These are phyloP conservation scores for Chloranthus sessilifolius DNA, from an alignment of 164 flowering plant species.

Conservation along the genomic window DNA sequence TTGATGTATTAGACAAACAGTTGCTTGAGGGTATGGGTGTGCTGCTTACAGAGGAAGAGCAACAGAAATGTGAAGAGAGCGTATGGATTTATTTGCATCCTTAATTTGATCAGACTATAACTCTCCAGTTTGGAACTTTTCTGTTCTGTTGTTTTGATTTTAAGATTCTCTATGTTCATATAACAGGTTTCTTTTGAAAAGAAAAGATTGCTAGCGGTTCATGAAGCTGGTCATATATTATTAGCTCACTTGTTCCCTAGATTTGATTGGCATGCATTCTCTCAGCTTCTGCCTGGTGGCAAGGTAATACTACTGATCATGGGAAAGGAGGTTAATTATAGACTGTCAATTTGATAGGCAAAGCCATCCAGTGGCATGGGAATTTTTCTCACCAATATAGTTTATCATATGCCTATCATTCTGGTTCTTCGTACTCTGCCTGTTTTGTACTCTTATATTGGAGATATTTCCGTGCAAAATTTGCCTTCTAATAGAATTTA, in stretches of 20 bases:
- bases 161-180: conserved; percentile 6
- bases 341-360: neutral
- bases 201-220: conserved; percentile 84
- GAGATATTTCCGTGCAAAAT: neutral
- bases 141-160: neutral
- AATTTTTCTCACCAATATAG: too few relatives aligned
- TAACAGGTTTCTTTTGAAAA: conserved; percentile 78
- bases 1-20: conserved; percentile 94
- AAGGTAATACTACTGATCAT: conserved; percentile 44
- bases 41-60: conserved; percentile 97
- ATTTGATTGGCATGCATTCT: conserved; percentile 98
- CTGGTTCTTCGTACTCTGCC: too few relatives aligned
- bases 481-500: conserved; percentile 2
- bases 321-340: neutral
- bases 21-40: conserved; percentile 99
- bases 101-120: neutral
- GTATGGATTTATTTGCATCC: conserved; percentile 36
- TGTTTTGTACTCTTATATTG: neutral
- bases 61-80: conserved; percentile 77
- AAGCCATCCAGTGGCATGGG: too few relatives aligned
- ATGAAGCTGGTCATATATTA: conserved; percentile 96
- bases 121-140: neutral
- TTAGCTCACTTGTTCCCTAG: conserved; percentile 95
- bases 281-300: conserved; percentile 97
- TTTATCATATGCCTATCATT: too few relatives aligned